phyloP scores from a whole-genome alignment of 2,329 filamentous ascomycete genomes.

The Penicillium sp. region DNA sequence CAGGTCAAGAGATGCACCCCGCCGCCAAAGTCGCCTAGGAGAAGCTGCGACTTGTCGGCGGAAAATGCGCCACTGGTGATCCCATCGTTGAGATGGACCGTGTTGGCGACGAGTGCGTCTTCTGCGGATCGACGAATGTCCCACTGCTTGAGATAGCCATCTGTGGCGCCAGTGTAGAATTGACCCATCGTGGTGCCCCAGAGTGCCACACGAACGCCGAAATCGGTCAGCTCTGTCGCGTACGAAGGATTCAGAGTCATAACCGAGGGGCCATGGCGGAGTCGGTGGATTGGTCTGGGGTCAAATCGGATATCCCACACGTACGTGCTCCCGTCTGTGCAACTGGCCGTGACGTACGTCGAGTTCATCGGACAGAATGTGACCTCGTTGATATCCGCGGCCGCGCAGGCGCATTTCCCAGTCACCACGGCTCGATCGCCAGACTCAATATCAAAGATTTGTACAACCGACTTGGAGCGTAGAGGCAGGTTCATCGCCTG shows the following conservation, averaged over 20 bases:
- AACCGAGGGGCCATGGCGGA: constrained; percentile 48
- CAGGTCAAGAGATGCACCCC: constrained; percentile 48
- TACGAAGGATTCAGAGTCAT: constrained; percentile 39
- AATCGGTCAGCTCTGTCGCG: constrained; percentile 48
- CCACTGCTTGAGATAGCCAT: constrained; percentile 57
- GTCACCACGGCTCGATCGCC: neutral
- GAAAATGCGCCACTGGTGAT: constrained; percentile 56
- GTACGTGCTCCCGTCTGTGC: constrained; percentile 55
- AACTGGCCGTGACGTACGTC: constrained; percentile 52
- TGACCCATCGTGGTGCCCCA: constrained; percentile 50
- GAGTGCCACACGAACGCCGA: constrained; percentile 52
- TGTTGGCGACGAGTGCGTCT: constrained; percentile 48
- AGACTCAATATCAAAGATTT: constrained; percentile 42
- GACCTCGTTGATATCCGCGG: constrained; percentile 57
- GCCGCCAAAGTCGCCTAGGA: constrained; percentile 54
- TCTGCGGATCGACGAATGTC: constrained; percentile 49
- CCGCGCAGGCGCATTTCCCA: constrained; percentile 49
- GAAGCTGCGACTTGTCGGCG: constrained; percentile 48
- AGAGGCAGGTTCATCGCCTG: constrained; percentile 27
- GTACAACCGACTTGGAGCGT: constrained; percentile 45
- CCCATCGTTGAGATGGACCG: constrained; percentile 45
- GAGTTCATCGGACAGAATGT: constrained; percentile 43
- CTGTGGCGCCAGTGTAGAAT: constrained; percentile 56
- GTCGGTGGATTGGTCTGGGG: constrained; percentile 42
- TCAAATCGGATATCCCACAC: constrained; percentile 53